Conservation (phyloP, 2,329 filamentous ascomycete genomes). For the Exophiala xenobiotica region DNA sequence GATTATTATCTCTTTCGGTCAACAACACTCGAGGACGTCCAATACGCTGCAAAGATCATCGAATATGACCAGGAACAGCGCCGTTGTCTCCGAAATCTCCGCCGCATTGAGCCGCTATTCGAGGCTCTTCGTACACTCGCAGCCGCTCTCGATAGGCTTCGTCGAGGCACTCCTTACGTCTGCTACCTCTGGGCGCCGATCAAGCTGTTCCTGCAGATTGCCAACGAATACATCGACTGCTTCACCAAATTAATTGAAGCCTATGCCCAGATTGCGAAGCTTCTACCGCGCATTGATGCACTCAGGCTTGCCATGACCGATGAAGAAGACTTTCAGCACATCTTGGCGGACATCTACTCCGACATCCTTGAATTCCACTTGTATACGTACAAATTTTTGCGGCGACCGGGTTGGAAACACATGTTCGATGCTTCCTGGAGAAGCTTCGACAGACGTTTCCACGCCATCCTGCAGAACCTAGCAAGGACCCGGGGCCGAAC, state of each 20-base stretch:
- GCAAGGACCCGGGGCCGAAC: constrained; percentile 31
- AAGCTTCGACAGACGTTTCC: constrained; percentile 32
- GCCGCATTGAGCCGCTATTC: constrained; percentile 45
- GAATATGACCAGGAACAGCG: constrained; percentile 43
- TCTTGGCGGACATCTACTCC: constrained; percentile 46
- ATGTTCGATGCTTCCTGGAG: constrained; percentile 35
- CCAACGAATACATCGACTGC: constrained; percentile 37
- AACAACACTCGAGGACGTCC: constrained; percentile 41
- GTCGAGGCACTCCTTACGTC: constrained; percentile 49
- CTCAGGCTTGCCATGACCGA: constrained; percentile 35
- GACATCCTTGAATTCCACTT: constrained; percentile 53
- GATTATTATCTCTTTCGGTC: constrained; percentile 31
- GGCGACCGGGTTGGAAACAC: constrained; percentile 33
- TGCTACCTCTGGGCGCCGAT: constrained; percentile 51
- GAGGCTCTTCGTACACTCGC: constrained; percentile 45
- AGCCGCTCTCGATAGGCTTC: constrained; percentile 44
- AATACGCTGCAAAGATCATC: constrained; percentile 38
- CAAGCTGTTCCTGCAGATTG: constrained; percentile 38
- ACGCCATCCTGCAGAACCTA: constrained; percentile 33
- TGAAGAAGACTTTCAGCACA: constrained; percentile 41
- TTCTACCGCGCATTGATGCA: constrained; percentile 41
- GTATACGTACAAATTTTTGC: constrained; percentile 48
- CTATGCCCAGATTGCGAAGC: constrained; percentile 42
- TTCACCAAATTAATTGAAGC: constrained; percentile 46
- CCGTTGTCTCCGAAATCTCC: constrained; percentile 45